These are phyloP conservation scores for Tolypocladium ovalisporum DNA, from an alignment of 2,329 filamentous ascomycete genomes.

Conservation along the genomic window DNA sequence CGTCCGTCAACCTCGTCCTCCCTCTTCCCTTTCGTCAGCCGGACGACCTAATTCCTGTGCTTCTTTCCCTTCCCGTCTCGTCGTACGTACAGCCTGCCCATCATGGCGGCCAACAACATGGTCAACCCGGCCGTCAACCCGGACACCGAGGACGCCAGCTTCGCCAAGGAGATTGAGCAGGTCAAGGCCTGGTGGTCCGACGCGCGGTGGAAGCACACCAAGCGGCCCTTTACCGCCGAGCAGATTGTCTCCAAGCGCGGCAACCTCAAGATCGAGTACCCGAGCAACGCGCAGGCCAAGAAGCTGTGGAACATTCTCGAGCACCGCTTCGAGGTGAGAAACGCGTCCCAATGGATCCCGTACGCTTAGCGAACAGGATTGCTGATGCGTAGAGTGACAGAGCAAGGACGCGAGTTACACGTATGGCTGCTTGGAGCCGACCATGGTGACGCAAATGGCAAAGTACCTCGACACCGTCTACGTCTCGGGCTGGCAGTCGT, in stretches of 20 bases:
- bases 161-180: slow-evolving; percentile 70
- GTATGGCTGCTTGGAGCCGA: slow-evolving; percentile 93
- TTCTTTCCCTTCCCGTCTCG: not conserved
- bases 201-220: slow-evolving; percentile 85
- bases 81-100: slow-evolving; percentile 15
- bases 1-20: not conserved
- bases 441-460: slow-evolving; percentile 98
- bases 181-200: slow-evolving; percentile 94
- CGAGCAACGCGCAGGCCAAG: slow-evolving; percentile 80
- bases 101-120: slow-evolving; percentile 55
- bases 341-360: not conserved
- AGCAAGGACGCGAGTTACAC: slow-evolving; percentile 82
- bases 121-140: slow-evolving; percentile 44
- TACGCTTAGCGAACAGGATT: not conserved
- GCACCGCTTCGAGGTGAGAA: slow-evolving; percentile 63
- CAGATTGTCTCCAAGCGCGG: slow-evolving; percentile 95
- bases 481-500: slow-evolving; percentile 97
- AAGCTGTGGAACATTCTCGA: slow-evolving; percentile 93
- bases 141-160: slow-evolving; percentile 52
- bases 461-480: slow-evolving; percentile 98
- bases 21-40: not conserved
- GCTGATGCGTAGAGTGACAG: slow-evolving; percentile 28
- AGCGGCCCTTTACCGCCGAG: slow-evolving; percentile 87
- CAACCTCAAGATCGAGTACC: slow-evolving; percentile 80
- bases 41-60: not conserved